Conservation (phyloP, 805 yeast genomes). For the Metschnikowia orientalis region DNA sequence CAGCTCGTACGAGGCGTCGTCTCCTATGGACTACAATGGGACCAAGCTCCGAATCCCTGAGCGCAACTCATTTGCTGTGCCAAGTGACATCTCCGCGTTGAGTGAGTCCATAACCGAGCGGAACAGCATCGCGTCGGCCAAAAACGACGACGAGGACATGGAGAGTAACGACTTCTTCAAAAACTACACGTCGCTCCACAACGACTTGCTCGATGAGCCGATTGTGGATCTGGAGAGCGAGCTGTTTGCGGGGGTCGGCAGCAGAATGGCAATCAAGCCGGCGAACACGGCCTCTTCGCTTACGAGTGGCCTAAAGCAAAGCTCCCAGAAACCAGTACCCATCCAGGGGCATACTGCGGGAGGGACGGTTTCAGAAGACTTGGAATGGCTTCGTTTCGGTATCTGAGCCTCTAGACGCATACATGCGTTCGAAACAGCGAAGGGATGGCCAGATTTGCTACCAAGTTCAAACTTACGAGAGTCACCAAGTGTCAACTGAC, state of each 20-base stretch:
- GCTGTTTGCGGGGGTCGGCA: too few relatives aligned
- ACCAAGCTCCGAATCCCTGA: constrained; percentile 1
- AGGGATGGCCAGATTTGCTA: too few relatives aligned
- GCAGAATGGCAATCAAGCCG: constrained; percentile 15
- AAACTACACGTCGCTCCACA: constrained; percentile 21
- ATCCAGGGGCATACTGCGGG: constrained; percentile 2
- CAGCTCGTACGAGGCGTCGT: constrained; percentile 11
- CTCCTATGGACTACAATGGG: constrained; percentile 14
- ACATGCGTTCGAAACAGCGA: too few relatives aligned
- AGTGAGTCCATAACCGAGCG: constrained; percentile 3
- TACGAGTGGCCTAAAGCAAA: constrained; percentile 17
- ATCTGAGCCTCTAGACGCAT: too few relatives aligned
- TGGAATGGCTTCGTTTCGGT: constrained; percentile 34
- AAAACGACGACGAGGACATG: constrained; percentile 16
- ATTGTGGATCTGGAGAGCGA: constrained; percentile 9
- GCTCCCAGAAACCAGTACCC: constrained; percentile 2
- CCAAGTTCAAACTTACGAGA: too few relatives aligned
- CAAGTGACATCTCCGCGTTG: constrained; percentile 10
- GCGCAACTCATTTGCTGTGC: constrained; percentile 12
- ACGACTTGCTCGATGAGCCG: constrained; percentile 16
- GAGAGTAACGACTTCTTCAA: constrained; percentile 22
- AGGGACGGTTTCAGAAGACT: constrained; percentile 11
- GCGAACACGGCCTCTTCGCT: constrained; percentile 14
- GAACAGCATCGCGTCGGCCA: constrained; percentile 9
- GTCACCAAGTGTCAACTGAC: too few relatives aligned